Percentiles rank a stretch among this genome's conserved stretches.
Evolutionary conservation across 805 yeast species (phyloP).

Genomic region (Yarrowia sp.): DNA sequence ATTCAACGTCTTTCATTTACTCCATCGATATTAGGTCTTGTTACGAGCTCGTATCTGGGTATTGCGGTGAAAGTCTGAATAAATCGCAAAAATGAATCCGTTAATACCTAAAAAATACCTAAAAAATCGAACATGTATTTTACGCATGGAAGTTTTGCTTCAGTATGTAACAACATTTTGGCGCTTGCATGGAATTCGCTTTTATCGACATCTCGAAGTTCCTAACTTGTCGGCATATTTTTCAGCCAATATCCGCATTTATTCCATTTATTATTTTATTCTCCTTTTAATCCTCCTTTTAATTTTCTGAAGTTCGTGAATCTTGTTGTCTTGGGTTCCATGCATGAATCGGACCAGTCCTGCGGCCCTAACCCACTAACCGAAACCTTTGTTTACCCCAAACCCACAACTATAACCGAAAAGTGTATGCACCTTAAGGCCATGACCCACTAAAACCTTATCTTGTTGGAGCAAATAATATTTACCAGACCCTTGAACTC

Average conservation of each 20-base stretch:
- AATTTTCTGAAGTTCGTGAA: neutral
- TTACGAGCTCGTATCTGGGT: constrained; percentile 9
- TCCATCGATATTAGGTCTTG: constrained; percentile 5
- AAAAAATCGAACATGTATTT: neutral
- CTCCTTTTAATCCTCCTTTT: neutral
- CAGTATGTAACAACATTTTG: no score
- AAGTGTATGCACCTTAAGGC: neutral
- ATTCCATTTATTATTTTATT: neutral
- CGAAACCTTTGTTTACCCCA: constrained; percentile 6
- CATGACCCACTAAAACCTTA: constrained; percentile 18
- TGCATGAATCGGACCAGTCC: constrained; percentile 10
- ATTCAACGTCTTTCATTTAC: constrained; percentile 18
- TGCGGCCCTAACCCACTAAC: constrained; percentile 9
- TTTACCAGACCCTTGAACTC: constrained; percentile 21
- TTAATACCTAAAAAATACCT: neutral
- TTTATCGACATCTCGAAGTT: no score
- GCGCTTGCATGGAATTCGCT: no score
- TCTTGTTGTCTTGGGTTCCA: constrained; percentile 2
- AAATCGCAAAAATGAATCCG: neutral
- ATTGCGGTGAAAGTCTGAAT: constrained; percentile 11
- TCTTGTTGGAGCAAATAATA: constrained; percentile 21
- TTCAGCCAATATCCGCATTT: no score
- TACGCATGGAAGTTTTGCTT: neutral
- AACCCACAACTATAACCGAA: constrained; percentile 33
- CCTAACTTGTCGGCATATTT: no score